Evolutionary conservation across 441 rosid species (phyloP).

Genomic region (Arabidopsis hybrid): DNA sequence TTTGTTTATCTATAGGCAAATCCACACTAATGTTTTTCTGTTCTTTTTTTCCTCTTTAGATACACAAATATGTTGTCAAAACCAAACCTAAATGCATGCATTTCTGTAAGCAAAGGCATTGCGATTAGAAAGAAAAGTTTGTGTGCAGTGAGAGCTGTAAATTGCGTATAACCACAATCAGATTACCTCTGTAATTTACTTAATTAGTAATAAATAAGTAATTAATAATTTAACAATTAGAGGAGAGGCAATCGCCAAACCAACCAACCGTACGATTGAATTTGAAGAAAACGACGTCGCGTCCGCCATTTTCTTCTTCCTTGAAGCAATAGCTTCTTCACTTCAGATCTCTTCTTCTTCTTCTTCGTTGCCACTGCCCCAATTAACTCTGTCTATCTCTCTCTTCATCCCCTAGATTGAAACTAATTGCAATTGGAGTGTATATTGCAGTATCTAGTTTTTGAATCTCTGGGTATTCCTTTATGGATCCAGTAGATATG

Average conservation of each 20-base stretch:
- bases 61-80: too few relatives aligned
- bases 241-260: neutral
- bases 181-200: too few relatives aligned
- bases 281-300: neutral
- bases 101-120: too few relatives aligned
- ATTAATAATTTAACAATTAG: too few relatives aligned
- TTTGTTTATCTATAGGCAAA: neutral
- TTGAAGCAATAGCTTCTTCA: neutral
- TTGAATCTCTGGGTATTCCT: neutral
- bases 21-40: neutral
- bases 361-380: neutral
- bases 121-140: too few relatives aligned
- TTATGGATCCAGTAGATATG: conserved; percentile 1
- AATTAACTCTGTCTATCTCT: neutral
- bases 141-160: too few relatives aligned
- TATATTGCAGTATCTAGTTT: neutral
- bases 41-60: neutral
- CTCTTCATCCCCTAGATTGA: neutral
- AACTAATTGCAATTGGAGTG: too few relatives aligned
- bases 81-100: too few relatives aligned
- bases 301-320: conserved; percentile 1
- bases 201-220: too few relatives aligned
- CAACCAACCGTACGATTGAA: conserved; percentile 2
- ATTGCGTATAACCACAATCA: too few relatives aligned
- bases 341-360: conserved; percentile 4